phyloP scores from a whole-genome alignment of 1,284 basidiomycete genomes.

The Phaffia rhodozyma region DNA sequence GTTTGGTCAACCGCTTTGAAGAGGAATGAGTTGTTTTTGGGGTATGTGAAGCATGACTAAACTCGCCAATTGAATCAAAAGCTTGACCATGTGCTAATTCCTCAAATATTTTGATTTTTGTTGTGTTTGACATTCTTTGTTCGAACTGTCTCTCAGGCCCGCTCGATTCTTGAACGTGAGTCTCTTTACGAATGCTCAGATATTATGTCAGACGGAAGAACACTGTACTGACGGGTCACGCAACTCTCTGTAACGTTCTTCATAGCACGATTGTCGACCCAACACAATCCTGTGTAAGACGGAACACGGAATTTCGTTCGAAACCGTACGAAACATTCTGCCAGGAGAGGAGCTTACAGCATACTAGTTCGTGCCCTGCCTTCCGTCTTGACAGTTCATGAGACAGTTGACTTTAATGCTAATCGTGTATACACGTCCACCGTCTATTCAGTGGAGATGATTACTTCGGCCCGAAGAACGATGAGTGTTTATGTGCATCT shows the following conservation, averaged over 20 bases:
- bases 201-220: no score
- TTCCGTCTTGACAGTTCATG: neutral
- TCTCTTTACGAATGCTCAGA: slow-evolving; percentile 17
- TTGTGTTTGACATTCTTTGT: no score
- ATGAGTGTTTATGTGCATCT: slow-evolving; percentile 76
- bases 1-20: slow-evolving; percentile 80
- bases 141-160: slow-evolving; percentile 48
- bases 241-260: slow-evolving; percentile 19
- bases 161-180: slow-evolving; percentile 88
- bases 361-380: slow-evolving; percentile 41
- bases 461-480: slow-evolving; percentile 70
- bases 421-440: slow-evolving; percentile 3
- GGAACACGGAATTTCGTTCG: slow-evolving; percentile 77
- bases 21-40: slow-evolving; percentile 69
- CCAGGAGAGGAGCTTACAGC: slow-evolving; percentile 77
- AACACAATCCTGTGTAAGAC: slow-evolving; percentile 60
- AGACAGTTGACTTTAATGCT: no score
- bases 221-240: neutral
- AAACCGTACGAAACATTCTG: slow-evolving; percentile 63
- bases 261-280: slow-evolving; percentile 77
- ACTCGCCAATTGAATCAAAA: no score
- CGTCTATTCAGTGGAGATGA: slow-evolving; percentile 21
- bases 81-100: no score
- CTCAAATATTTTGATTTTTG: no score
- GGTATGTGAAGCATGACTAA: no score